phyloP scores from a whole-genome alignment of 192 early-diverging fungal genomes.

The Allomyces arbusculus region DNA sequence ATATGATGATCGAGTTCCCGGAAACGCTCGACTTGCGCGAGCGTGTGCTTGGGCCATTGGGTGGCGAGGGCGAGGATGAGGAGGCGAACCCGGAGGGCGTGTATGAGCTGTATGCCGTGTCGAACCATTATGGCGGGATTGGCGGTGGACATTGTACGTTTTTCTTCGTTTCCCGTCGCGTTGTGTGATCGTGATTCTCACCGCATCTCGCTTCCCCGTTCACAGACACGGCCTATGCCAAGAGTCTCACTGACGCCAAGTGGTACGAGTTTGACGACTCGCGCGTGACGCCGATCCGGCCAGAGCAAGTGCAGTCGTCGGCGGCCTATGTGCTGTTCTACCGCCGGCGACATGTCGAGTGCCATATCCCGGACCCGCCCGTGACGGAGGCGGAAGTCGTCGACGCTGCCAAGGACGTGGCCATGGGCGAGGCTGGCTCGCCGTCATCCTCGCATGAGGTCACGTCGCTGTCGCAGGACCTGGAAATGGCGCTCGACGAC shows the following conservation, averaged over 20 bases:
- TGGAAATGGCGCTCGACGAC: no score
- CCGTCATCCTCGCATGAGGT: no score
- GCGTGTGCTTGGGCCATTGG: conserved; percentile 9
- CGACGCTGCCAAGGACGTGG: no score
- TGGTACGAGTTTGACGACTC: conserved; percentile 84
- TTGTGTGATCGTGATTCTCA: conserved; percentile 13
- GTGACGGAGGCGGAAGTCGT: no score
- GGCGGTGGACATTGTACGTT: conserved; percentile 44
- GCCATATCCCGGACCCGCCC: no score
- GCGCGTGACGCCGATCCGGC: conserved; percentile 31
- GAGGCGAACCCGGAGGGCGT: conserved; percentile 6
- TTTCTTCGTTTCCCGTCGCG: conserved; percentile 1
- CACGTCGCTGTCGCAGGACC: no score
- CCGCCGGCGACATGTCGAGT: conserved; percentile 5
- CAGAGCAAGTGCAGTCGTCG: conserved; percentile 13
- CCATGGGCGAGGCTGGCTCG: no score
- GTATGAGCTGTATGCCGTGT: conserved; percentile 68
- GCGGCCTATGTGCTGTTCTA: conserved; percentile 47
- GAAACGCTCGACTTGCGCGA: conserved; percentile 37
- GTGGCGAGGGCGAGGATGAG: background rate
- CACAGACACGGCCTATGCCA: conserved; percentile 40
- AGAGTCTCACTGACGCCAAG: conserved; percentile 30
- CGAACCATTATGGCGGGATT: conserved; percentile 57
- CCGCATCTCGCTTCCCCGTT: conserved; percentile 5
- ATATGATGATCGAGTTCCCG: conserved; percentile 50